phyloP scores from a whole-genome alignment of 2,329 filamentous ascomycete genomes.

The Samsoniella hepiali region DNA sequence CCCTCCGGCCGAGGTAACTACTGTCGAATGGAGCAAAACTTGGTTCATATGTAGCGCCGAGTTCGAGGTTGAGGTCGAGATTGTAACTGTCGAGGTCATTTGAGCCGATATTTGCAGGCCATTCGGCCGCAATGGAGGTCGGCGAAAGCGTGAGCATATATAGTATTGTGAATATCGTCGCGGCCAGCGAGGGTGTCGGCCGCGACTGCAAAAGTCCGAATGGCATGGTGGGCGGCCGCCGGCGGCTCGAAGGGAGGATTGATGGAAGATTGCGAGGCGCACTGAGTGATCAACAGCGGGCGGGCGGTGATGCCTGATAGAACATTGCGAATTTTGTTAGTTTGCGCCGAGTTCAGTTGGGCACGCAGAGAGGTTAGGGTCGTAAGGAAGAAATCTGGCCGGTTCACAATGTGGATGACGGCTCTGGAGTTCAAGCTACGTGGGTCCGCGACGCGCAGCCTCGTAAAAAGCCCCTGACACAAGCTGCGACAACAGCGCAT shows the following conservation, averaged over 20 bases:
- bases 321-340: not conserved
- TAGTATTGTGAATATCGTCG: slow-evolving; percentile 56
- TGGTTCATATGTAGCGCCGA: slow-evolving; percentile 49
- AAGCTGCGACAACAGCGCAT: not conserved
- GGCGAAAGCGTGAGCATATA: slow-evolving; percentile 59
- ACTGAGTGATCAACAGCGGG: slow-evolving; percentile 4
- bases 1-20: slow-evolving; percentile 60
- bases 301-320: not conserved
- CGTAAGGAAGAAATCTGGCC: not conserved
- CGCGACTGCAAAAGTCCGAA: slow-evolving; percentile 69
- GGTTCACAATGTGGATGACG: slow-evolving; percentile 13
- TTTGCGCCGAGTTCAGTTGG: not conserved
- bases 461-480: slow-evolving; percentile 2
- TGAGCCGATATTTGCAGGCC: slow-evolving; percentile 20
- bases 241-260: slow-evolving; percentile 1
- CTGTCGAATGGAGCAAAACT: slow-evolving; percentile 60
- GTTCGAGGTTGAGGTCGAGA: slow-evolving; percentile 21
- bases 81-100: not conserved
- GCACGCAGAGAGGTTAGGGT: not conserved
- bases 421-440: slow-evolving; percentile 5
- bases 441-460: slow-evolving; percentile 10
- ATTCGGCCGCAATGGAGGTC: slow-evolving; percentile 60
- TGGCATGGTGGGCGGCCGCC: slow-evolving; percentile 43
- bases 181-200: slow-evolving; percentile 63
- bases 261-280: not conserved